Conservation (phyloP, 148 eudicot species). For the Gaultheria prostrata region DNA sequence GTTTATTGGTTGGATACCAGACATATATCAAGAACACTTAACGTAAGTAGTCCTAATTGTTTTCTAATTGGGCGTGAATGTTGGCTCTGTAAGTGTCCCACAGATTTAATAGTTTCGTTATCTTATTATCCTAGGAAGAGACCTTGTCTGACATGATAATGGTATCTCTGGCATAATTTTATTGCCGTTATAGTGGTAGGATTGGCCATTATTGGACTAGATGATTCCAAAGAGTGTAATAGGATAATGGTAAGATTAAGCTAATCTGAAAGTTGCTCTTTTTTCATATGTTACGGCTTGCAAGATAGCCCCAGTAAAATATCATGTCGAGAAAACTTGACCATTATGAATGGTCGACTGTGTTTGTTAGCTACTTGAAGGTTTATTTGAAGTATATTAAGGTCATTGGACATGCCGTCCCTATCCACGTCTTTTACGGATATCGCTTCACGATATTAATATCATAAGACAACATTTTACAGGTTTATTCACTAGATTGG, state of each 20-base stretch:
- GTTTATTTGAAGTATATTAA: background rate
- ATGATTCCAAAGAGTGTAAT: background rate
- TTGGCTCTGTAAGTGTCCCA: background rate
- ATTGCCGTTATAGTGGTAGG: background rate
- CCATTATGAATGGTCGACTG: background rate
- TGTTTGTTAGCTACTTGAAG: background rate
- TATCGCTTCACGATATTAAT: background rate
- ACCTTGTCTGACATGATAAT: background rate
- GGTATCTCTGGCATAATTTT: background rate
- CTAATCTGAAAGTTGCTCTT: background rate
- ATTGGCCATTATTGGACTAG: background rate
- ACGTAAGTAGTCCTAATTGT: background rate
- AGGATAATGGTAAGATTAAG: background rate
- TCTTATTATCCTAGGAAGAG: background rate
- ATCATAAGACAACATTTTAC: conserved; percentile 14
- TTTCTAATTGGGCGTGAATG: background rate
- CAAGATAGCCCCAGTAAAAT: background rate
- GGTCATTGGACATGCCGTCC: background rate
- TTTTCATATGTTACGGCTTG: background rate
- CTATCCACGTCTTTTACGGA: background rate
- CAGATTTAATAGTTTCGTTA: background rate
- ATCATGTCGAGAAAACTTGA: background rate
- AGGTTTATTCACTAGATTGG: conserved; percentile 98
- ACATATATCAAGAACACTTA: background rate
- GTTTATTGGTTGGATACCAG: background rate